Evolutionary conservation across 441 rosid genomes (phyloP), one percentile per base, ranked within the genome.

Genomic region (Jatropha podagrica): DNA sequence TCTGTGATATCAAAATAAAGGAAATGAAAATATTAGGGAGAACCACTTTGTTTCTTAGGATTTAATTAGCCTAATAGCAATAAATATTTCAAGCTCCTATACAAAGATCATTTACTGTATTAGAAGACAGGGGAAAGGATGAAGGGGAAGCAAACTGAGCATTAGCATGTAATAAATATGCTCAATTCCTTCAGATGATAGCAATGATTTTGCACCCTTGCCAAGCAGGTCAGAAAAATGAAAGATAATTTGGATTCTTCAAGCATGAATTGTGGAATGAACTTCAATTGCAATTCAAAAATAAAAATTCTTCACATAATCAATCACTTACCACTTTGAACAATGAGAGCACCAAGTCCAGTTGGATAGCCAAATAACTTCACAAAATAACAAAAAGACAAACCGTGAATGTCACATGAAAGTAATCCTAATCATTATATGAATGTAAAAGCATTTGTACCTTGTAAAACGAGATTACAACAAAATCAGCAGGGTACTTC

Each of bases 341-440:
- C 83, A 78, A 95, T 83, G 71, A 95, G 99, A 84, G 99, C 99
- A 72, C 99, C 99, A 77, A 93, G 92, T 81, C 99, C 99, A 79
- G 99, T 95, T 79, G 99, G 99, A 86, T 95, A 95, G 76, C 99
- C 99, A 86, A 95, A 93, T 81, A 95, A 78, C 99, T 95, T 65
- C 81, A 87, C 51, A 71, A 82, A 72, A 78, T 32, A 74, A 42
- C 52, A 55, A 51, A 20, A 78, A 79, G 65, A 81, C 37, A 79
- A 77, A 79, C 75, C n/a, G 76, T 82, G 59, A 83, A 70, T 68
- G 65, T 69, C 27, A 68, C 56, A 76, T 71, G 49, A 61, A 58
- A 15, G 49, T 59, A 17, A 58, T 52, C 38, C 15, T 4, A 40
- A 18, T 52, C 52, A 64, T 32, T 6, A 76, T 46, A 62, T 44